Evolutionary conservation across 2,329 filamentous ascomycete species (phyloP).

Genomic region (Penicillium sp.): DNA sequence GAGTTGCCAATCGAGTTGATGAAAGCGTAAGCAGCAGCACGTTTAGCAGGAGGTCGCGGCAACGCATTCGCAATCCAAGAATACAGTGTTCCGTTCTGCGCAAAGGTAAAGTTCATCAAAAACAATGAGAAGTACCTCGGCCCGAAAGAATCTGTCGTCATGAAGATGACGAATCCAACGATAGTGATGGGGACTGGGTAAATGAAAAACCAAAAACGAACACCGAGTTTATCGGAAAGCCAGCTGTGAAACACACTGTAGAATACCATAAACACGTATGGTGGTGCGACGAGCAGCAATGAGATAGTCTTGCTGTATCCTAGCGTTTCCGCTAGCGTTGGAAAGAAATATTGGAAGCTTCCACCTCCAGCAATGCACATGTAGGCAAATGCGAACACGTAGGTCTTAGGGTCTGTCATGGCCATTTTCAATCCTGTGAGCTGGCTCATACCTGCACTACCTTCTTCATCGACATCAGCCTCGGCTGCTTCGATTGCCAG

Average conservation of each 20-base stretch:
- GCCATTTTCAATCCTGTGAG: constrained; percentile 53
- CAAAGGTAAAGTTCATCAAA: constrained; percentile 57
- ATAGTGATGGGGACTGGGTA: constrained; percentile 55
- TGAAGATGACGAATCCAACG: constrained; percentile 52
- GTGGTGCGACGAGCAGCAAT: constrained; percentile 53
- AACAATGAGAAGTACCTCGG: constrained; percentile 59
- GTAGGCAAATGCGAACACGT: constrained; percentile 47
- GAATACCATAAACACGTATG: constrained; percentile 56
- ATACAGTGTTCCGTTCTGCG: constrained; percentile 33
- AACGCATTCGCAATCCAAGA: constrained; percentile 52
- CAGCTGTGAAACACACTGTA: constrained; percentile 48
- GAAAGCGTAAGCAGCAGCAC: constrained; percentile 55
- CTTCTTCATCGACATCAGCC: constrained; percentile 49
- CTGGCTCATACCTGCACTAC: constrained; percentile 46
- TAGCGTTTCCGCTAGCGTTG: constrained; percentile 50
- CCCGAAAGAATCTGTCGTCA: constrained; percentile 53
- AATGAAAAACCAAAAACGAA: constrained; percentile 55
- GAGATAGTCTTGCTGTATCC: constrained; percentile 48
- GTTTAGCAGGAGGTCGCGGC: constrained; percentile 55
- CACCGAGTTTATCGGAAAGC: constrained; percentile 46
- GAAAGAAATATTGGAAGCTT: constrained; percentile 60
- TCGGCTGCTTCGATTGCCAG: constrained; percentile 54
- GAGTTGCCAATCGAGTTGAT: constrained; percentile 58
- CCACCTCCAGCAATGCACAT: constrained; percentile 47
- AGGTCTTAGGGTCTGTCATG: constrained; percentile 52